Base-by-base conservation (phyloP, 768 basidiomycete genomes). In the Suillus occidentalis region DNA sequence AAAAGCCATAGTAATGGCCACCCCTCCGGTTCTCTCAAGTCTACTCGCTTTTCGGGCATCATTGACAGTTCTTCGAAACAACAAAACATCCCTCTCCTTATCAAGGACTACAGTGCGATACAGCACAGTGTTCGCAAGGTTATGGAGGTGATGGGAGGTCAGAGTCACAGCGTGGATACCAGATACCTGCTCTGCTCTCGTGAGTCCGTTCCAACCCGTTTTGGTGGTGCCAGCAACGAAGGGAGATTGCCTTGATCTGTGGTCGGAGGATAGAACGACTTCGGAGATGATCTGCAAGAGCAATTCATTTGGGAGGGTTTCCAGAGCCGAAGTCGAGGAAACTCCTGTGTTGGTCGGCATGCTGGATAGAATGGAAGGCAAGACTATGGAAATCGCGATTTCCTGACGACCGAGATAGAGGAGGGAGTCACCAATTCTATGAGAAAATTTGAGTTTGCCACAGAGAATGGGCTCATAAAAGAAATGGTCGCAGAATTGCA, bases 41-140 rank as follows among this genome's bases (percentile, higher is more conserved):
- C 13, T 60, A 31, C 57, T 43, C 25, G 34, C 39, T 22, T 60
- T 60, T 36, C 18, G 63, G 61, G 75, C 78, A 18, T 70, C 68
- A 20, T 68, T 66, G 22, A 71, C 70, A 12, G 80, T 82, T 52
- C 80, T 77, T 63, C 75, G 66, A 55, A 83, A 79, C 20, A 80
- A 73, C 14, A 71, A 60, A 45, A 81, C 66, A 9, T 70, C 68
- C 34, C 72, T 67, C 13, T 68, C 49, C 2, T 73, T 72, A 62
- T 77, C 68, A 22, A 83, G 74, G 31, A 80, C 74, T 31, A 83
- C 76, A 6, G 76, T 75, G 55, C 76, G 72, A 65, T 83, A 83
- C 34, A 82, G 55, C 31, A 81, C 75, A 40, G 60, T 65, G 62
- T 81, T 73, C 28, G 80, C 65, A 57, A 78, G 68, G n/a, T 66